Base-by-base conservation (phyloP, 768 basidiomycete genomes). In the Sporobolomyces roseus region DNA sequence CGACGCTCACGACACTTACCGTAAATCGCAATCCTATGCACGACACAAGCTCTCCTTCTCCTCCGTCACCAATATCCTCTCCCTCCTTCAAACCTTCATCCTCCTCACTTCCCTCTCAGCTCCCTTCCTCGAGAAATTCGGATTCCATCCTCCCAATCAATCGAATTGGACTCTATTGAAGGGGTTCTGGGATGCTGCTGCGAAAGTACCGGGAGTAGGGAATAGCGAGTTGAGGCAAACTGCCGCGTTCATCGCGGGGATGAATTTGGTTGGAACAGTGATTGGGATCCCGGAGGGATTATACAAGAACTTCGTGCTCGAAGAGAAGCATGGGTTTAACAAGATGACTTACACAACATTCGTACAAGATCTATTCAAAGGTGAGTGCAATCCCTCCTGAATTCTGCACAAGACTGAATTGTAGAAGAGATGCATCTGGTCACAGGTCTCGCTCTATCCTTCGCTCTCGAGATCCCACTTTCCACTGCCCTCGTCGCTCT, bases 301-400 rank as follows among this genome's bases (percentile, higher is more conserved):
- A 29, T 97, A 96, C 80, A 84, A 86, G 68, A 96, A 91, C 4
- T 99, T 99, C 77, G 88, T 93, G 8, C 82, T 98, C 45, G 96
- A 98, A 79, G 88, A 94, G 77, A 88, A 87, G 72, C 91, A 96
- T 72, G 93, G 93, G 1, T 98, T 73, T 83, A 99, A 98, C 84
- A 96, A 98, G 80, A 93, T 87, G 8, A 90, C 92, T 0, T 84
- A 85, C 1, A 74, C 75, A 21, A 80, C 93, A 5, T 98, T 90
- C 78, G 77, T 92, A 60, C 80, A 83, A 3, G 94, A 99, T 78
- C 77, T 90, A 43, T 35, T 93, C 75, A 97, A 96, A 78, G 83
- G 86, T 36, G 91, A 87, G 88, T 9, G 17, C 38, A 17, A 17
- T 41, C 17, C 38, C 38, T 41, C 38, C 38, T 9, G 17, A 41